Conservation (phyloP, 257 asterid genomes). For the Eucommia ulmoides region DNA sequence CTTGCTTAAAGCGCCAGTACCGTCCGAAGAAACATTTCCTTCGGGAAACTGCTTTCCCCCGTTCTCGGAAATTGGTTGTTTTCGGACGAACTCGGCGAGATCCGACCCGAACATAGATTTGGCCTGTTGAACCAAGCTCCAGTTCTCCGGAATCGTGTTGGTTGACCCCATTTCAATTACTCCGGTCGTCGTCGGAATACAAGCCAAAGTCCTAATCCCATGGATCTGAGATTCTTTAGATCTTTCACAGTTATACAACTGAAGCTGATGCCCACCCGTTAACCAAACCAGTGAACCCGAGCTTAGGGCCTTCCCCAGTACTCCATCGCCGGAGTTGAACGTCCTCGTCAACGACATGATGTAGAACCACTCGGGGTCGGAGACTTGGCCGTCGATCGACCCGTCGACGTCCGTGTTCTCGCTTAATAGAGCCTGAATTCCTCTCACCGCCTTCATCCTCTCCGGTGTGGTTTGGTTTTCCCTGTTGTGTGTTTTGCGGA, state of each 20-base stretch:
- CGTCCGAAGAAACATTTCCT: constrained; percentile 13
- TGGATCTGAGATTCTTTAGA: constrained; percentile 63
- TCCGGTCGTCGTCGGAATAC: constrained; percentile 47
- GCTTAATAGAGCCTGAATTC: constrained; percentile 45
- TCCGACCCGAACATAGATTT: constrained; percentile 27
- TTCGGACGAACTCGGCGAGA: neutral
- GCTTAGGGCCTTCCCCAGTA: constrained; percentile 47
- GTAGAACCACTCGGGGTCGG: constrained; percentile 82
- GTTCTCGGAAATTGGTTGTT: neutral
- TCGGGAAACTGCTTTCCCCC: constrained; percentile 2
- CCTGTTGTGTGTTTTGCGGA: neutral
- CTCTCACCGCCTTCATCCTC: constrained; percentile 43
- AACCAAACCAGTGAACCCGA: constrained; percentile 55
- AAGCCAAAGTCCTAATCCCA: constrained; percentile 57
- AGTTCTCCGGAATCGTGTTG: constrained; percentile 33
- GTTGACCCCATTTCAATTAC: constrained; percentile 64
- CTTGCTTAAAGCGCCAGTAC: constrained; percentile 6
- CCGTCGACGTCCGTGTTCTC: constrained; percentile 8
- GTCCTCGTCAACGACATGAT: constrained; percentile 64
- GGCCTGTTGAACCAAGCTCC: constrained; percentile 37
- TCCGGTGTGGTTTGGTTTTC: constrained; percentile 17
- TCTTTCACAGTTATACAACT: constrained; percentile 49
- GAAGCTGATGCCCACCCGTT: constrained; percentile 41
- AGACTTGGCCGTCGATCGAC: constrained; percentile 27
- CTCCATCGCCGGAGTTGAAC: constrained; percentile 36